Base-by-base conservation (phyloP, 2,329 filamentous ascomycete species). In the Leptographium lundbergii region DNA sequence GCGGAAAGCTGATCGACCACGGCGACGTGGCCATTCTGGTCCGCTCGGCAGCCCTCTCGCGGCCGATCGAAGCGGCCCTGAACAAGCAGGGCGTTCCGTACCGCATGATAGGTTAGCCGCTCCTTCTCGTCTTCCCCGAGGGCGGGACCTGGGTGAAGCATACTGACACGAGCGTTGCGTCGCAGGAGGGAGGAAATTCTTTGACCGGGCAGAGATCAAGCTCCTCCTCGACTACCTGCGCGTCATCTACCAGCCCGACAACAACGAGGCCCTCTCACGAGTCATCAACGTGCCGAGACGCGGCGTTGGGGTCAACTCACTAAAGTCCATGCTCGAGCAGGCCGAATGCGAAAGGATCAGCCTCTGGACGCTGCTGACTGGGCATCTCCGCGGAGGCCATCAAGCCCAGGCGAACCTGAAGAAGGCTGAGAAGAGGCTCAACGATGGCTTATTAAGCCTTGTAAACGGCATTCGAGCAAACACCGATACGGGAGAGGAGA, bases 131-230 rank as follows among this genome's bases (percentile, higher is more conserved):
- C 57, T 45, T 24, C 6, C 24, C 24, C 4, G 42, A 22, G 19
- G 42, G 42, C 17, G 14, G 42, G 42, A 53, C 24, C 27, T 4
- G 29, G 29, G n/a, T 34, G 29, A 39, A 36, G 22, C 27, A 39
- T 25, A 56, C 29, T 42, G 32, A 52, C 22, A 52, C 24, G 25
- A 25, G 19, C 34, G 13, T 14, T 53, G 45, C 25, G 5, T 25
- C 52, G 6, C 48, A 75, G 73, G 82, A 45, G 92, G 94, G 2
- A 82, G 84, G 62, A 88, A 89, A 60, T 99, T 99, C 69, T 97
- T 95, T 67, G 94, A 99, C 65, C 84, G 94, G 57, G 81, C 84
- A 3, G 92, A 99, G 69, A 87, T 97, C 68, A 95, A 94, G 70
- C 79, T 90, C 7, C 70, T 97, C 0, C 73, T 97, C 4, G 91